These are phyloP conservation scores for Cytospora leucostoma DNA, from an alignment of 2,329 filamentous ascomycete genomes.

Conservation along the genomic window DNA sequence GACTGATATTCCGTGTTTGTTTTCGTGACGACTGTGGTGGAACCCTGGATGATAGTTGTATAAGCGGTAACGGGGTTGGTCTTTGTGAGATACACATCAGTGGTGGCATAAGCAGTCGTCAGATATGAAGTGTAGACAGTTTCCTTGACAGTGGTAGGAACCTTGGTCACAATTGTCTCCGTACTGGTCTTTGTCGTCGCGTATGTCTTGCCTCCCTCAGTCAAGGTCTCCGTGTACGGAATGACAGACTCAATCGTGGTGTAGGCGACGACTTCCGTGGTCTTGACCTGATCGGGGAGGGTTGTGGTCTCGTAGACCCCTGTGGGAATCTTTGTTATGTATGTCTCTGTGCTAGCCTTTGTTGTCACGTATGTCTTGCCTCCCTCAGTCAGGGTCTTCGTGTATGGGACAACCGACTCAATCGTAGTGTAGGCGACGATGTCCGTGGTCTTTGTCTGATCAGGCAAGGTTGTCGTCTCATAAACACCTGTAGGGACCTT, in stretches of 20 bases:
- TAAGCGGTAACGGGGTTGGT: constrained; percentile 44
- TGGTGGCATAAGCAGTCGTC: constrained; percentile 39
- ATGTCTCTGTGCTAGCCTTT: not conserved
- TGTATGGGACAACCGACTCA: constrained; percentile 5
- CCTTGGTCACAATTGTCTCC: constrained; percentile 29
- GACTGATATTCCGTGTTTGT: constrained; percentile 46
- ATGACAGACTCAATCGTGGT: constrained; percentile 19
- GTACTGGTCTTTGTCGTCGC: constrained; percentile 27
- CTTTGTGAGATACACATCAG: constrained; percentile 42
- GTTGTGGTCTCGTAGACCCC: constrained; percentile 11
- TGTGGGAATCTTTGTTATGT: constrained; percentile 18
- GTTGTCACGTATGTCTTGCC: constrained; percentile 17
- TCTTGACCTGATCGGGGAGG: constrained; percentile 21
- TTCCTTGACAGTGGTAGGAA: constrained; percentile 22
- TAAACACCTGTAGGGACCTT: constrained; percentile 36
- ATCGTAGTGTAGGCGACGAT: not conserved
- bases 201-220: constrained; percentile 24
- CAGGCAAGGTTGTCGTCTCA: constrained; percentile 26
- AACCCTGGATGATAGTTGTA: constrained; percentile 46
- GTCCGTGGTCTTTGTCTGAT: constrained; percentile 2
- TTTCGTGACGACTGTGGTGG: constrained; percentile 44
- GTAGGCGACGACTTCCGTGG: constrained; percentile 9
- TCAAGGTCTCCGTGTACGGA: constrained; percentile 21
- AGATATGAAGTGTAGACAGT: constrained; percentile 39
- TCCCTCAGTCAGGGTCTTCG: constrained; percentile 30